A percentile compares a stretch with the other conserved stretches of the same genome.
phyloP scores from a whole-genome alignment of 2,329 filamentous ascomycete genomes.

The Boeremia lycopersici region DNA sequence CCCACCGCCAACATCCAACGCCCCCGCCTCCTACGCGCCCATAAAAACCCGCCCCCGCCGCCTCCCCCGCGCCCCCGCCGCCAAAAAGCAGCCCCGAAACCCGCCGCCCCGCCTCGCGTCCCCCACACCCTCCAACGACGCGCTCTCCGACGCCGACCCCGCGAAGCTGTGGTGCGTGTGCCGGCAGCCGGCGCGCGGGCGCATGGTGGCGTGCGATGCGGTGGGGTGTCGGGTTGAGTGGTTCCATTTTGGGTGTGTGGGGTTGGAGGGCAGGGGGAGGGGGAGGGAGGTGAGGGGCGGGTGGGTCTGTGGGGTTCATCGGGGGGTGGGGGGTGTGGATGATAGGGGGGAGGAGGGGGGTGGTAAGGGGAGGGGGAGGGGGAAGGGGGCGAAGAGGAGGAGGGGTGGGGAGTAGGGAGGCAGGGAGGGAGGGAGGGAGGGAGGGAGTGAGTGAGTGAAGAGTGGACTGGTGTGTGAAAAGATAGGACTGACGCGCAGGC shows the following conservation, averaged over 20 bases:
- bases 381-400: neutral
- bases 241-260: neutral
- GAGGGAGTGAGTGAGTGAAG: neutral
- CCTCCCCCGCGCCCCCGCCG: neutral
- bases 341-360: neutral
- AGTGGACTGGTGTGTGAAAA: neutral
- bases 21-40: neutral
- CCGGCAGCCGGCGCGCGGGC: neutral
- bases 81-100: no score
- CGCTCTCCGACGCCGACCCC: neutral
- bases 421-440: neutral
- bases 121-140: neutral
- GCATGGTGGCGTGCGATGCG: neutral
- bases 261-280: neutral
- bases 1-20: neutral
- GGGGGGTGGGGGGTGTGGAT: neutral
- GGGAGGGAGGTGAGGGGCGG: neutral
- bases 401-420: neutral
- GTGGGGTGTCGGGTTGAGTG: neutral
- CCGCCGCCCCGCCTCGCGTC: neutral
- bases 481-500: no score
- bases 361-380: neutral
- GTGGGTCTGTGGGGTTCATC: neutral
- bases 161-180: neutral
- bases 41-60: neutral